Percentiles rank a stretch among this genome's conserved stretches.
phyloP scores from a whole-genome alignment of 1,284 basidiomycete species.

The Xanthoconium separans region DNA sequence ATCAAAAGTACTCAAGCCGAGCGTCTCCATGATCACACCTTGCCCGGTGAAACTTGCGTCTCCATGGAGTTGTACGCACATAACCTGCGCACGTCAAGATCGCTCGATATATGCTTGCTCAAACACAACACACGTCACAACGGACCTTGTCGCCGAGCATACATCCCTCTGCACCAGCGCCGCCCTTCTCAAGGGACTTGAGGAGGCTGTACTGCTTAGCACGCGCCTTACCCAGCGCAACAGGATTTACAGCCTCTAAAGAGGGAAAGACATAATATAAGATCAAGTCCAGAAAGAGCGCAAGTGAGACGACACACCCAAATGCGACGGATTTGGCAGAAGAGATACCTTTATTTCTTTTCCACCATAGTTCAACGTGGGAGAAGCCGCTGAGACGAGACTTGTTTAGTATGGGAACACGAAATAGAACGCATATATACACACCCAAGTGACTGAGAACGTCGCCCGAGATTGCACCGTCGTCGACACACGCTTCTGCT shows the following conservation, averaged over 20 bases:
- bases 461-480: conserved; percentile 73
- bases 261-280: neutral
- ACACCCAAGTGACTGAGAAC: conserved; percentile 81
- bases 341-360: conserved; percentile 68
- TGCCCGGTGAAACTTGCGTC: conserved; percentile 90
- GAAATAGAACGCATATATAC: conserved; percentile 17
- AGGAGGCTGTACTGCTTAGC: conserved; percentile 89
- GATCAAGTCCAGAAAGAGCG: neutral
- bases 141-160: conserved; percentile 70
- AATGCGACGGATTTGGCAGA: conserved; percentile 85
- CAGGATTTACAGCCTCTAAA: conserved; percentile 80
- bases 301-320: conserved; percentile 46
- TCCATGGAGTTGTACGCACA: conserved; percentile 88
- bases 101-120: neutral
- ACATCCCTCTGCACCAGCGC: conserved; percentile 50
- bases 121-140: neutral
- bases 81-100: conserved; percentile 41
- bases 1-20: conserved; percentile 67
- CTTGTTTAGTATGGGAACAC: neutral
- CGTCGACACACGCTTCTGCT: conserved; percentile 64
- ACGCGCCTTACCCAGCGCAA: conserved; percentile 85
- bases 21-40: conserved; percentile 85
- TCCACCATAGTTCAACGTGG: conserved; percentile 53
- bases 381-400: conserved; percentile 52
- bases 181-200: conserved; percentile 47